Percentiles rank a stretch among this genome's conserved stretches.
phyloP scores from a whole-genome alignment of 1,284 basidiomycete genomes.

The Boletus mariae region DNA sequence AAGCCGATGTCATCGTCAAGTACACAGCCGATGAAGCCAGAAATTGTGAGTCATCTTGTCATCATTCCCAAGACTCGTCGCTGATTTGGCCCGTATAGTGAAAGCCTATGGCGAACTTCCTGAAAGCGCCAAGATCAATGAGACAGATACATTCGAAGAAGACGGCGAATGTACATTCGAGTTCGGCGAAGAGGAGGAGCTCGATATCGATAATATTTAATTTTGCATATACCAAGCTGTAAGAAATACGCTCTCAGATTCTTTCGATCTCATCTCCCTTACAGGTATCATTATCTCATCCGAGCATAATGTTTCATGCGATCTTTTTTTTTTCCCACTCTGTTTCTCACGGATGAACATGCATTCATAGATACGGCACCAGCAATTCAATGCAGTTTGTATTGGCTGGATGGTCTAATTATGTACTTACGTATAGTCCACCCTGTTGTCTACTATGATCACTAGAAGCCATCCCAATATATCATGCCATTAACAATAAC shows the following conservation, averaged over 20 bases:
- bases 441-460: not conserved
- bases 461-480: slow-evolving; percentile 3
- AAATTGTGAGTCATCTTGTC: slow-evolving; percentile 47
- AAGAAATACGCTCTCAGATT: not conserved
- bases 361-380: slow-evolving; percentile 28
- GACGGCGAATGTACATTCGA: slow-evolving; percentile 88
- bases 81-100: slow-evolving; percentile 43
- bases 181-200: slow-evolving; percentile 82
- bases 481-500: slow-evolving; percentile 43
- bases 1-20: slow-evolving; percentile 99
- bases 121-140: slow-evolving; percentile 98
- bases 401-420: slow-evolving; percentile 9
- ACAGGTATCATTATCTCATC: slow-evolving; percentile 11
- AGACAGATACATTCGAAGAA: slow-evolving; percentile 90
- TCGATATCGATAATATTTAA: slow-evolving; percentile 80
- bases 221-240: slow-evolving; percentile 14
- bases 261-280: slow-evolving; percentile 1
- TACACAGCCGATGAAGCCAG: slow-evolving; percentile 96
- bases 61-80: not conserved
- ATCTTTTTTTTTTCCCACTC: slow-evolving; percentile 1
- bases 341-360: slow-evolving; percentile 14
- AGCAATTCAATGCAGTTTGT: slow-evolving; percentile 11
- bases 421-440: not conserved
- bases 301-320: slow-evolving; percentile 9
- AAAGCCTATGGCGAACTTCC: slow-evolving; percentile 98